phyloP scores from a whole-genome alignment of 345 rosid genomes.

The Laguncularia racemosa region DNA sequence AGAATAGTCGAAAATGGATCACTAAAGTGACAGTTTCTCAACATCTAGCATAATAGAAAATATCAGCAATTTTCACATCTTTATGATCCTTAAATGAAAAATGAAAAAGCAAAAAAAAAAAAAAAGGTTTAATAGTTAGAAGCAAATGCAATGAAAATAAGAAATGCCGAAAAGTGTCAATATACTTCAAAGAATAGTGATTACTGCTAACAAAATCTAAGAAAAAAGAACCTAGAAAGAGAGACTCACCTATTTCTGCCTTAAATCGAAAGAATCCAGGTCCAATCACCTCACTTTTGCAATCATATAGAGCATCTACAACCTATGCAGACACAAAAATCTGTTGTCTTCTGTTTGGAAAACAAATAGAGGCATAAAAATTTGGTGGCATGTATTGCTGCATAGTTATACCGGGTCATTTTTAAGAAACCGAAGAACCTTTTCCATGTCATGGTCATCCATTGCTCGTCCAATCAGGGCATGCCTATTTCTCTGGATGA shows the following conservation, averaged over 20 bases:
- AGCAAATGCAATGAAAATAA: no score
- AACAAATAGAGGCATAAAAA: no score
- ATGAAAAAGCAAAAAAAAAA: no score
- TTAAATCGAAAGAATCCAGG: conserved; percentile 97
- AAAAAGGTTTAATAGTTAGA: no score
- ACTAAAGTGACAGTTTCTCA: no score
- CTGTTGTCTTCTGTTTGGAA: not conserved
- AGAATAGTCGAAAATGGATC: no score
- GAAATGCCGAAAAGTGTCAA: no score
- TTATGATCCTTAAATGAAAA: no score
- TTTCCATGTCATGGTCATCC: conserved; percentile 91
- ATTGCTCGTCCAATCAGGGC: conserved; percentile 98
- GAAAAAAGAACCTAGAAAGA: conserved; percentile 3
- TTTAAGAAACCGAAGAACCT: conserved; percentile 71
- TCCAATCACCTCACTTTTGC: conserved; percentile 99
- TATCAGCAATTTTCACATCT: no score
- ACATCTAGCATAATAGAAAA: no score
- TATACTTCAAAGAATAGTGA: not conserved
- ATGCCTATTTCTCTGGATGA: conserved; percentile 95
- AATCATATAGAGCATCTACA: conserved; percentile 90
- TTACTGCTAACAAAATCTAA: not conserved
- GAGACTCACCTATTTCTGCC: conserved; percentile 82
- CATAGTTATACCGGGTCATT: conserved; percentile 68
- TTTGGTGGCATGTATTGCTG: not conserved
- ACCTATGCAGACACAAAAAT: conserved; percentile 37